Percentiles rank a stretch among this genome's conserved stretches.
phyloP scores from a whole-genome alignment of 2,329 filamentous ascomycete species.

The Daldinia sp. region DNA sequence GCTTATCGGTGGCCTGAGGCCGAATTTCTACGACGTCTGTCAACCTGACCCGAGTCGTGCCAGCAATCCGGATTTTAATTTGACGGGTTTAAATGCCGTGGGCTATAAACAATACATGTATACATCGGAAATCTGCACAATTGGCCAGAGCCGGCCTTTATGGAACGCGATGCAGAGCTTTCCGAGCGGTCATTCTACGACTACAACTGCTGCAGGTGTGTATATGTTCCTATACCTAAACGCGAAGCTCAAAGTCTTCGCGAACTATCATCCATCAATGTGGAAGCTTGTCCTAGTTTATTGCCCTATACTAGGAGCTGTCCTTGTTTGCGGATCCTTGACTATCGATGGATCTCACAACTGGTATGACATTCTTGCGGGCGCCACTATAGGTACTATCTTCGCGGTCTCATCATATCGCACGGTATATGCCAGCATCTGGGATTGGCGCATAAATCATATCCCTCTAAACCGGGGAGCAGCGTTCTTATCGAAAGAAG shows the following conservation, averaged over 20 bases:
- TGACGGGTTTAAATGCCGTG: conserved; percentile 51
- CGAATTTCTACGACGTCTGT: conserved; percentile 71
- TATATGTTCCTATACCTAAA: conserved; percentile 75
- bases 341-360: conserved; percentile 73
- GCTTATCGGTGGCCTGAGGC: conserved; percentile 69
- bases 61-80: conserved; percentile 48
- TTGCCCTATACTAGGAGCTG: conserved; percentile 66
- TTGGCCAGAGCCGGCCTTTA: conserved; percentile 59
- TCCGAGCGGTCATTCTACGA: conserved; percentile 73
- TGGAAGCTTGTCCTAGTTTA: conserved; percentile 71
- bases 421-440: conserved; percentile 72
- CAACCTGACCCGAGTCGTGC: conserved; percentile 61
- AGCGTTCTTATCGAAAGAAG: conserved; percentile 46
- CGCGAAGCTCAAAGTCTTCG: conserved; percentile 75
- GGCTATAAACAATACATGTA: conserved; percentile 71
- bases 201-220: conserved; percentile 69
- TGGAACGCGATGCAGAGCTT: conserved; percentile 71
- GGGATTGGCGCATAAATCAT: conserved; percentile 74
- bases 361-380: conserved; percentile 74
- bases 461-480: conserved; percentile 63
- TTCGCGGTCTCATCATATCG: conserved; percentile 71
- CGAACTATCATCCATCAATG: conserved; percentile 70
- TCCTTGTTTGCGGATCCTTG: conserved; percentile 66
- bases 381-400: conserved; percentile 68
- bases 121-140: conserved; percentile 68